phyloP scores from a whole-genome alignment of 495 filamentous ascomycete species.

The Podospora pseudoanserina region DNA sequence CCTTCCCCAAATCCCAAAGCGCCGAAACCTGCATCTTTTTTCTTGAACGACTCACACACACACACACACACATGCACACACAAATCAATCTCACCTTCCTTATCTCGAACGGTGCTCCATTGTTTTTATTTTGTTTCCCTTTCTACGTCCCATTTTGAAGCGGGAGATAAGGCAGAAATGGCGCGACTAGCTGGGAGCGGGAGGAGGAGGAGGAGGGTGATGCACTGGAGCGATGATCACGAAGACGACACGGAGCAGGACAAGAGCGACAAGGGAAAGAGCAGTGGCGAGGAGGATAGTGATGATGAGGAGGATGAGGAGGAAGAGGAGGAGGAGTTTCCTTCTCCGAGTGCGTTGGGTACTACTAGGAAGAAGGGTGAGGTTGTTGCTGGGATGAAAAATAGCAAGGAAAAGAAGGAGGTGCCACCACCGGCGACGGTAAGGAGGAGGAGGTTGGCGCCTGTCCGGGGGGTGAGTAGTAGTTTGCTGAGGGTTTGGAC shows the following conservation, averaged over 20 bases:
- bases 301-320: not conserved
- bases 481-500: conserved; percentile 25
- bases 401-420: not conserved
- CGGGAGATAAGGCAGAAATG: conserved; percentile 4
- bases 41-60: too few species aligned
- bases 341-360: conserved; percentile 18
- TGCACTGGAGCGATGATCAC: conserved; percentile 3
- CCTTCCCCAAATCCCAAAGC: not conserved
- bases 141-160: not conserved
- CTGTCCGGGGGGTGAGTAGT: conserved; percentile 17
- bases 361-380: conserved; percentile 1
- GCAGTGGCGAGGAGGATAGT: not conserved
- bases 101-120: not conserved
- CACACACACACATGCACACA: too few species aligned
- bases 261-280: not conserved
- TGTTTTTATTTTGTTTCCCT: not conserved
- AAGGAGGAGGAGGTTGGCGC: conserved; percentile 26
- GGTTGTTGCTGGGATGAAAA: not conserved
- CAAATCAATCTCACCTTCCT: not conserved
- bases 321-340: conserved; percentile 38
- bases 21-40: not conserved
- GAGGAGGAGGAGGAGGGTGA: not conserved
- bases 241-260: not conserved
- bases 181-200: conserved; percentile 11
- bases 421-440: conserved; percentile 11